These are phyloP conservation scores for Suillus placidus DNA, from an alignment of 768 basidiomycete genomes.

Conservation along the genomic window DNA sequence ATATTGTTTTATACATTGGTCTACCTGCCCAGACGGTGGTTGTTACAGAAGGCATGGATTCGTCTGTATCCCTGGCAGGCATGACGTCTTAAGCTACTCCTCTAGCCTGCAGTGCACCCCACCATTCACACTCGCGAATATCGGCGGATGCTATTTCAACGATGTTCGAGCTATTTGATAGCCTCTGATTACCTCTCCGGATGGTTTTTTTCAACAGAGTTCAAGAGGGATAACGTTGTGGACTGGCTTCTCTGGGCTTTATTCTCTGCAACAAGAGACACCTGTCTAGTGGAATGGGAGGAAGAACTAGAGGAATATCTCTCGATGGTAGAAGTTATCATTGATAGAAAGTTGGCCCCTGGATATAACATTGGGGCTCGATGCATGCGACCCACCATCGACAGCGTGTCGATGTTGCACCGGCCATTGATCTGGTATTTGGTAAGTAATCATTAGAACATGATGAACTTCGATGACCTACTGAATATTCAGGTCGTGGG, in stretches of 20 bases:
- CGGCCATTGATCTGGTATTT: conserved; percentile 68
- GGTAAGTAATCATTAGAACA: conserved; percentile 38
- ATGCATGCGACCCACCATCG: conserved; percentile 56
- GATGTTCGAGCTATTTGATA: conserved; percentile 39
- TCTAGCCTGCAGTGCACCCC: conserved; percentile 37
- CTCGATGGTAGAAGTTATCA: conserved; percentile 38
- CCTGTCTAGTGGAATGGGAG: conserved; percentile 40
- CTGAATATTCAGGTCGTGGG: conserved; percentile 48
- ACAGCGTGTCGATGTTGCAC: conserved; percentile 57
- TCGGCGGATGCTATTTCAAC: conserved; percentile 51
- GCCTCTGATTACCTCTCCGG: conserved; percentile 40
- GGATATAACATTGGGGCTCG: conserved; percentile 43
- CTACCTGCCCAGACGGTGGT: conserved; percentile 48
- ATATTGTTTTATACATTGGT: conserved; percentile 50
- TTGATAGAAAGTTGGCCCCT: conserved; percentile 43
- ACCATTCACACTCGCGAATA: conserved; percentile 43
- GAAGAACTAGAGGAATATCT: conserved; percentile 57
- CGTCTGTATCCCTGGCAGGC: background rate
- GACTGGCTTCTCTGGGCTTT: conserved; percentile 73
- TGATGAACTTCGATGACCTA: background rate
- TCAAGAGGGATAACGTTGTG: conserved; percentile 50
- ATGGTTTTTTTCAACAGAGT: conserved; percentile 52
- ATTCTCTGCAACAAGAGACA: conserved; percentile 45
- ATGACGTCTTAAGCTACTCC: background rate
- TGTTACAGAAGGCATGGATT: conserved; percentile 47